phyloP scores from a whole-genome alignment of 2,329 filamentous ascomycete species.

The Zopfia rhizophila region DNA sequence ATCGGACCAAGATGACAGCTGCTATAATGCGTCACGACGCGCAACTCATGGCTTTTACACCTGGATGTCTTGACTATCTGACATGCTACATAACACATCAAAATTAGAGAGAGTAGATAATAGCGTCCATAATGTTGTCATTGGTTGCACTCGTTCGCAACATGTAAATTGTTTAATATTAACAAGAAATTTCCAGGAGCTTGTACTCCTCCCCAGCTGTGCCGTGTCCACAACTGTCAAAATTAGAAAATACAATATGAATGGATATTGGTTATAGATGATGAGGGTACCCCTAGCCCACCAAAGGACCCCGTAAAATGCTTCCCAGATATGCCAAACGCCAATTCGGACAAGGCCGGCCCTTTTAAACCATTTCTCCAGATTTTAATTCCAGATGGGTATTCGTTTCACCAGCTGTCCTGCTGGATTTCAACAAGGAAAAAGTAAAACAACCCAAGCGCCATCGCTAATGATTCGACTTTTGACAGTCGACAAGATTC shows the following conservation, averaged over 20 bases:
- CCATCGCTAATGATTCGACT: conserved; percentile 49
- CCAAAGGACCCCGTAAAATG: too few species aligned
- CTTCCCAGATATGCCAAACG: conserved; percentile 7
- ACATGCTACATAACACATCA: conserved; percentile 1
- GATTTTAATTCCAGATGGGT: conserved; percentile 15
- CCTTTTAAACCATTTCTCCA: conserved; percentile 11
- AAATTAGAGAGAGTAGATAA: not conserved
- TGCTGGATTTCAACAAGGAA: conserved; percentile 23
- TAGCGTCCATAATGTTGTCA: not conserved
- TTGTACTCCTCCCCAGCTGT: too few species aligned
- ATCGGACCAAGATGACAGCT: too few species aligned
- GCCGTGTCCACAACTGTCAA: too few species aligned
- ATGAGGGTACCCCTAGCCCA: not conserved
- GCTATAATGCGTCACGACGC: too few species aligned
- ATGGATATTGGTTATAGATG: conserved; percentile 4
- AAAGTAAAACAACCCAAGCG: conserved; percentile 34
- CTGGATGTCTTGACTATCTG: not conserved
- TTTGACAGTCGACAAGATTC: conserved; percentile 29
- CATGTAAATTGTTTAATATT: conserved; percentile 24
- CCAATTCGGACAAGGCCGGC: conserved; percentile 7
- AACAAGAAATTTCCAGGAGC: conserved; percentile 27
- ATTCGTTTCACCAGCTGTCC: conserved; percentile 10
- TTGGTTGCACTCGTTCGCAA: conserved; percentile 5
- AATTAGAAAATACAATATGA: conserved; percentile 23
- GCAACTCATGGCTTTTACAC: not conserved